Base-by-base conservation (phyloP, 352 stramenopile species). In the Peronospora tabacina region DNA sequence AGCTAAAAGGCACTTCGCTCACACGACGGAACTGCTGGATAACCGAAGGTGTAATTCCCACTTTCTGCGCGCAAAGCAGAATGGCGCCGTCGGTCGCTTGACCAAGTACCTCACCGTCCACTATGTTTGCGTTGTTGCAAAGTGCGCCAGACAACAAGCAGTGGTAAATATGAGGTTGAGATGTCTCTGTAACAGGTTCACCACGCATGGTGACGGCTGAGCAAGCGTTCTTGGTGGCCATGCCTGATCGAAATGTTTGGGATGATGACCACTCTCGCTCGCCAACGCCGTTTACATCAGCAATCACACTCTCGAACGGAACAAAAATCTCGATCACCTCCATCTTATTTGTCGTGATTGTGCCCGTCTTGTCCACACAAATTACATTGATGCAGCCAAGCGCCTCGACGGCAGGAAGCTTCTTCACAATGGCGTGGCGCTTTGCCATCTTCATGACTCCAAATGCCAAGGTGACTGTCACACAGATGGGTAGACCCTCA, bases 311-410 rank as follows among this genome's bases (percentile, higher is more conserved):
- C 46, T 90, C 75, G 28, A 84, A 87, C 9, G 80, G 80, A 24
- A 89, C 72, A 36, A 88, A 92, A 26, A 92, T 74, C 56, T 88
- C 79, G 20, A 85, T 81, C 10, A 89, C 81, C 38, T 84, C 71
- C 81, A 90, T 92, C 65, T 89, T 79, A 70, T 90, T 90, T 30
- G 76, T 89, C 39, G 91, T 98, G 44, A 98, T 80, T 15, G 94
- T 98, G 11, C 94, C 94, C 2, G 92, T 98, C 72, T 98, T 98
- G 70, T 98, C 94, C 11, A 81, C 81, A 37, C 77, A 98, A 20
- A 95, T 83, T 6, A 97, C 87, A 30, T 93, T 95, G 29, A 95
- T 97, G 44, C 91, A 95, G 6, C 81, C 87, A 52, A 97, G 79
- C 26, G 75, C 79, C 46, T 87, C 70, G 6, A 90, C 72, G 2